These are phyloP conservation scores for Penium margaritaceum DNA, from an alignment of 139 green algal species.

Conservation along the genomic window DNA sequence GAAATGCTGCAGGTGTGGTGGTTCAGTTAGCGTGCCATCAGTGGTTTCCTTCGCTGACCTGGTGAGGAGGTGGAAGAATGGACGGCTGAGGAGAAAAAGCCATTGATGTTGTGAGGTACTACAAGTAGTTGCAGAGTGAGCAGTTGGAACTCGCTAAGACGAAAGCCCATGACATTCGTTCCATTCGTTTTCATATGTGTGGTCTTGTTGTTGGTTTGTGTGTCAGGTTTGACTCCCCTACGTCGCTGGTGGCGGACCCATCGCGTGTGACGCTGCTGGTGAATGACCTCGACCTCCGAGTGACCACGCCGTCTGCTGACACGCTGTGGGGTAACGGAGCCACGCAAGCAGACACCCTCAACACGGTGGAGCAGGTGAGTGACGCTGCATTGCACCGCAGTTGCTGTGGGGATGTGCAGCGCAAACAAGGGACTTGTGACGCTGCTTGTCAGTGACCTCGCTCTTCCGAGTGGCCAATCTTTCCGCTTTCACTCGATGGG, in stretches of 20 bases:
- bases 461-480: no score
- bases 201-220: neutral
- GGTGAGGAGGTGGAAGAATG: neutral
- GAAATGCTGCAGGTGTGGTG: no score
- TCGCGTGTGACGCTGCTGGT: constrained; percentile 3
- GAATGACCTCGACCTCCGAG: constrained; percentile 35
- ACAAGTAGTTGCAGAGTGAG: neutral
- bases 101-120: neutral
- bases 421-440: no score
- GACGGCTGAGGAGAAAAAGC: constrained; percentile 5
- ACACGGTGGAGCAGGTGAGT: constrained; percentile 41
- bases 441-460: no score
- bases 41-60: no score
- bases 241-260: neutral
- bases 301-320: constrained; percentile 10
- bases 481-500: no score
- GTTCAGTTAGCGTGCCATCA: no score
- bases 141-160: neutral
- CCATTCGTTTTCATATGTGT: no score
- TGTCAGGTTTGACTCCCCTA: constrained; percentile 6
- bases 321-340: constrained; percentile 18
- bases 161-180: no score
- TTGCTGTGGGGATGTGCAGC: no score
- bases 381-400: no score
- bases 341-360: constrained; percentile 10